A percentile compares a stretch with the other conserved stretches of the same genome.
Conservation (phyloP, 352 stramenopile species). For the Phytophthora colocasiae region DNA sequence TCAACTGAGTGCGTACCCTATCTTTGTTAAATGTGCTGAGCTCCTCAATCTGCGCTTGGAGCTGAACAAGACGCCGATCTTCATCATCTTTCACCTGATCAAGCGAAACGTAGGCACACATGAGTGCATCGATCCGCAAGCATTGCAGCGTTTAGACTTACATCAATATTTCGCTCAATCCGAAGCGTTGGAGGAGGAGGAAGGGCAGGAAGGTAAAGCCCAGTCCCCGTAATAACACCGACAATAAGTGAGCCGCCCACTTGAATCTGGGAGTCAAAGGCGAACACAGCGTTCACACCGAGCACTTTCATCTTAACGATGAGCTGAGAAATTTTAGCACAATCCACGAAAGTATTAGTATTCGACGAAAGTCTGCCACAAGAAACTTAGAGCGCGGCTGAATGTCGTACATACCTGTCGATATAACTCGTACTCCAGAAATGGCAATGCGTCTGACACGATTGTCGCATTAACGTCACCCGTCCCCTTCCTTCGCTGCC, state of each 20-base stretch:
- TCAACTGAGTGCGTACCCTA: slow-evolving; percentile 43
- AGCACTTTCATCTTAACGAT: slow-evolving; percentile 93
- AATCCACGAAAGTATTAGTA: no score
- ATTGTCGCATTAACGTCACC: slow-evolving; percentile 96
- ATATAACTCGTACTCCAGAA: slow-evolving; percentile 98
- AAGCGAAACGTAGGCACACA: slow-evolving; percentile 6
- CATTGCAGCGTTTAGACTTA: slow-evolving; percentile 32
- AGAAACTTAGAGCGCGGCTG: neutral
- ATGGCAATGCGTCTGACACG: slow-evolving; percentile 97
- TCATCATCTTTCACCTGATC: slow-evolving; percentile 92
- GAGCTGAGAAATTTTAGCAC: slow-evolving; percentile 41
- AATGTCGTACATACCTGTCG: slow-evolving; percentile 82
- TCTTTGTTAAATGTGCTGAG: slow-evolving; percentile 86
- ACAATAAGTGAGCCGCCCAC: slow-evolving; percentile 90
- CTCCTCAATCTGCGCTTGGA: slow-evolving; percentile 94
- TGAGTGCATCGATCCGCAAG: neutral
- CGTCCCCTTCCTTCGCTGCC: slow-evolving; percentile 90
- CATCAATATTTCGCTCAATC: slow-evolving; percentile 95
- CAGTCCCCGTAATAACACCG: slow-evolving; percentile 92
- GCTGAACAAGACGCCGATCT: slow-evolving; percentile 92
- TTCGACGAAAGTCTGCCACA: no score
- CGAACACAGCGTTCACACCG: slow-evolving; percentile 97
- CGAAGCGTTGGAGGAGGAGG: slow-evolving; percentile 92
- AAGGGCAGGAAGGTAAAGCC: slow-evolving; percentile 94
- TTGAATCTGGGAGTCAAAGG: slow-evolving; percentile 92